Base-by-base conservation (phyloP, 208 protist genomes). In the Endotrypanum monterogeii region DNA sequence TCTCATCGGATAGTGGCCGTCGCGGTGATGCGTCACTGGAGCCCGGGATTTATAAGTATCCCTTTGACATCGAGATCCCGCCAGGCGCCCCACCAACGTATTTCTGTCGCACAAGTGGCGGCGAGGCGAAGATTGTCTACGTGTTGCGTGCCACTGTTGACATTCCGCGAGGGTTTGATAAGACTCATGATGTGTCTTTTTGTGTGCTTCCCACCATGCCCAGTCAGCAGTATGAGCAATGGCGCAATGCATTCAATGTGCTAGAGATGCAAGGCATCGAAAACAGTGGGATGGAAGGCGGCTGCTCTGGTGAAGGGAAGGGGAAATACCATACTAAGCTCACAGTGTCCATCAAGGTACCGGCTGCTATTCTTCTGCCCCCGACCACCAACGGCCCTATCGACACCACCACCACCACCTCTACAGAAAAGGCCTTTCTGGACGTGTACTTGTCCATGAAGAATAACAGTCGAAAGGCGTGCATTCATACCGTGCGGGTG, bases 131-230 rank as follows among this genome's bases (percentile, higher is more conserved):
- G 23, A 46, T 90, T 46, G 48, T 54, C 35, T 87, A 86, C 70
- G 76, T 71, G n/a, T 61, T 87, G 44, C 71, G 74, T 25, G 76
- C 74, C 16, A 72, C 35, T 20, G 66, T 80, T 18, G 85, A 83
- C 67, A 87, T 90, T 28, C 82, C 82, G 0, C 83, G 69, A 25
- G 73, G 79, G 23, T 85, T 87, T 32, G 78, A 90, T 41, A 78
- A 70, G 32, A 77, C 67, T 41, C 44, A 71, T 3, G 74, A 84
- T 37, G 11, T 58, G 23, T 4, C 12, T 0, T 12, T 89, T 16
- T 66, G 61, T 0, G 78, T 89, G 8, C 51, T 78, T 39, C 65
- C 78, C n/a, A 76, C 73, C 35, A 66, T 80, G 6, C 57, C 81
- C 11, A 61, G 50, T 30, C 78, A 74, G 44, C 78, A 81, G 41